Conservation (phyloP, 768 basidiomycete species). For the Suillus spraguei region DNA sequence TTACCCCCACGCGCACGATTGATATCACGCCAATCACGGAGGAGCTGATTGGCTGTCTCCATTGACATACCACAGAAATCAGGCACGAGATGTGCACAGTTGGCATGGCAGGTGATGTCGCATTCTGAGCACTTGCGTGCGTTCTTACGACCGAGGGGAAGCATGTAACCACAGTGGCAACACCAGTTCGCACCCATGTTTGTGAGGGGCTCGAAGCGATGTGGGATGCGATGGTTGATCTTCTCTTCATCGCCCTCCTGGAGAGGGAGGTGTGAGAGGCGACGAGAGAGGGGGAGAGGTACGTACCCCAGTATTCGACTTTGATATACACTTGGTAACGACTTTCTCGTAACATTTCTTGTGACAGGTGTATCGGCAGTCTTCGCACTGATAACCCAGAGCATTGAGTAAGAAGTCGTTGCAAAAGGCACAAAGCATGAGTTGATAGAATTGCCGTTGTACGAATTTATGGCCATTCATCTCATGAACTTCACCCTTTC, state of each 20-base stretch:
- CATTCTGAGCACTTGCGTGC: conserved; percentile 96
- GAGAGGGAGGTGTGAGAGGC: conserved; percentile 3
- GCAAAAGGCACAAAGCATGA: conserved; percentile 98
- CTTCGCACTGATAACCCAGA: conserved; percentile 98
- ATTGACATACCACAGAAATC: conserved; percentile 99
- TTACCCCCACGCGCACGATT: conserved; percentile 66
- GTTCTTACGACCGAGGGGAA: conserved; percentile 96
- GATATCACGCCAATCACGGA: conserved; percentile 90
- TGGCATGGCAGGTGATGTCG: conserved; percentile 94
- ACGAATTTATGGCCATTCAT: conserved; percentile 99
- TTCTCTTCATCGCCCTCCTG: conserved; percentile 98
- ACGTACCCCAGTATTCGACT: conserved; percentile 90
- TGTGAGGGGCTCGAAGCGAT: conserved; percentile 95
- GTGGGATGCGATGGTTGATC: conserved; percentile 98
- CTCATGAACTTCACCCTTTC: conserved; percentile 97
- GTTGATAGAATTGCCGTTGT: conserved; percentile 95
- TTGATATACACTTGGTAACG: conserved; percentile 98
- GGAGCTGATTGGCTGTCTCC: conserved; percentile 95
- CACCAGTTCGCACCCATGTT: conserved; percentile 99
- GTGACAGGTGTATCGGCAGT: conserved; percentile 98
- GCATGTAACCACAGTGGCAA: conserved; percentile 98
- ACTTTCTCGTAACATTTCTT: conserved; percentile 99
- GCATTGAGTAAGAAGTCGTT: conserved; percentile 97
- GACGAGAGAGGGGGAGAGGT: conserved; percentile 1
- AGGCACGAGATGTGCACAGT: conserved; percentile 96